phyloP scores from a whole-genome alignment of 352 stramenopile genomes.

The Pythium aquatile region DNA sequence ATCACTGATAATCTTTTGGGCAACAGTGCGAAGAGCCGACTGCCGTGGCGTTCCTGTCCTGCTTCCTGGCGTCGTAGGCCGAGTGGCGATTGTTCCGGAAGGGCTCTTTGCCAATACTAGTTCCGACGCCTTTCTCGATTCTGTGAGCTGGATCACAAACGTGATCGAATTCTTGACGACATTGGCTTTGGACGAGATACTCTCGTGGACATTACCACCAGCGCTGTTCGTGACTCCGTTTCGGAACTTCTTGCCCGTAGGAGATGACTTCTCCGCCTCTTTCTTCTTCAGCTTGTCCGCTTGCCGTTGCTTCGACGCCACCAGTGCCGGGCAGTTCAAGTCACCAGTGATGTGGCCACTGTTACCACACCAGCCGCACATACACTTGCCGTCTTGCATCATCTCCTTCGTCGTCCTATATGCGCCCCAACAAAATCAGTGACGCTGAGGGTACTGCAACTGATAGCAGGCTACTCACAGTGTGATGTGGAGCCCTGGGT shows the following conservation, averaged over 20 bases:
- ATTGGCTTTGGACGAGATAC: constrained; percentile 39
- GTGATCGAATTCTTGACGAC: constrained; percentile 49
- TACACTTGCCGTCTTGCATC: constrained; percentile 83
- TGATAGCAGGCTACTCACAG: constrained; percentile 36
- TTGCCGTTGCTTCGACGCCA: constrained; percentile 58
- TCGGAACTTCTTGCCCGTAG: constrained; percentile 13
- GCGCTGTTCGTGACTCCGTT: not conserved
- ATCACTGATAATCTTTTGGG: constrained; percentile 36
- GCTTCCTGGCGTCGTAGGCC: not conserved
- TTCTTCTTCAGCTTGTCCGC: constrained; percentile 50
- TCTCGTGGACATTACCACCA: not conserved
- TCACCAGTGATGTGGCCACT: constrained; percentile 72
- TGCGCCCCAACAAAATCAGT: too few species aligned
- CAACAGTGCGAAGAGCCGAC: constrained; percentile 38
- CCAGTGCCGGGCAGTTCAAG: constrained; percentile 36
- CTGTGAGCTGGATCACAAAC: constrained; percentile 35
- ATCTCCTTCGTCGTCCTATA: constrained; percentile 73
- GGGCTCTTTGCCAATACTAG: constrained; percentile 8
- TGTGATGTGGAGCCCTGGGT: constrained; percentile 65
- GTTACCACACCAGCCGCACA: constrained; percentile 80
- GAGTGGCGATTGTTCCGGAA: not conserved
- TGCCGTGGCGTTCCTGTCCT: constrained; percentile 7
- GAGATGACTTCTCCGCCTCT: constrained; percentile 14
- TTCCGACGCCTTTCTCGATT: constrained; percentile 23
- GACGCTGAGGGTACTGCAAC: too few species aligned